phyloP scores from a whole-genome alignment of 2,329 filamentous ascomycete genomes.

The Trichoderma sp. region DNA sequence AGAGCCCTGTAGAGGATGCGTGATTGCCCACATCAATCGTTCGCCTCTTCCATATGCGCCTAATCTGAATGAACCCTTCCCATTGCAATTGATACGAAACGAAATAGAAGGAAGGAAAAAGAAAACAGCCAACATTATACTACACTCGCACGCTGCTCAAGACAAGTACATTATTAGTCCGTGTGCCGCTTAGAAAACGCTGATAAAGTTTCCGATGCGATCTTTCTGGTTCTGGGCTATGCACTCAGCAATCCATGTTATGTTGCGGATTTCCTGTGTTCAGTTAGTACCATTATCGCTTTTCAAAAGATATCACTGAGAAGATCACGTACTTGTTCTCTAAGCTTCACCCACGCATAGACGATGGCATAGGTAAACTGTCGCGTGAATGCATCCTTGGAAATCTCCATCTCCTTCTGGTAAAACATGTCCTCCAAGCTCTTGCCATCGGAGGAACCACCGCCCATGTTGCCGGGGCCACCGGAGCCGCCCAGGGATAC shows the following conservation, averaged over 20 bases:
- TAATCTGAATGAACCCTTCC: slow-evolving; percentile 39
- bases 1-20: slow-evolving; percentile 42
- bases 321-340: slow-evolving; percentile 77
- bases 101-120: slow-evolving; percentile 23
- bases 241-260: slow-evolving; percentile 99
- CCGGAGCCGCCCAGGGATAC: slow-evolving; percentile 74
- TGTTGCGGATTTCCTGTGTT: slow-evolving; percentile 92
- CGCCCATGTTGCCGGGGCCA: slow-evolving; percentile 82
- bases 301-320: not conserved
- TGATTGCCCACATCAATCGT: slow-evolving; percentile 31
- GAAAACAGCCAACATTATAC: slow-evolving; percentile 42
- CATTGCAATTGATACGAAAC: slow-evolving; percentile 45
- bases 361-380: slow-evolving; percentile 96
- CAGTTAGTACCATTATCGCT: slow-evolving; percentile 34
- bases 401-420: slow-evolving; percentile 99
- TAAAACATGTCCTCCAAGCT: slow-evolving; percentile 98
- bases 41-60: slow-evolving; percentile 40
- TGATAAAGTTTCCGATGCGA: slow-evolving; percentile 97
- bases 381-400: slow-evolving; percentile 90
- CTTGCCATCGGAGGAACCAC: slow-evolving; percentile 77
- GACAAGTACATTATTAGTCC: slow-evolving; percentile 34
- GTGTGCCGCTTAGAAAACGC: slow-evolving; percentile 72
- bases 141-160: slow-evolving; percentile 44
- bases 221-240: slow-evolving; percentile 99
- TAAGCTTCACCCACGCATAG: slow-evolving; percentile 96